phyloP scores from a whole-genome alignment of 1,284 basidiomycete species.

The Lignosus rhinocerotis region DNA sequence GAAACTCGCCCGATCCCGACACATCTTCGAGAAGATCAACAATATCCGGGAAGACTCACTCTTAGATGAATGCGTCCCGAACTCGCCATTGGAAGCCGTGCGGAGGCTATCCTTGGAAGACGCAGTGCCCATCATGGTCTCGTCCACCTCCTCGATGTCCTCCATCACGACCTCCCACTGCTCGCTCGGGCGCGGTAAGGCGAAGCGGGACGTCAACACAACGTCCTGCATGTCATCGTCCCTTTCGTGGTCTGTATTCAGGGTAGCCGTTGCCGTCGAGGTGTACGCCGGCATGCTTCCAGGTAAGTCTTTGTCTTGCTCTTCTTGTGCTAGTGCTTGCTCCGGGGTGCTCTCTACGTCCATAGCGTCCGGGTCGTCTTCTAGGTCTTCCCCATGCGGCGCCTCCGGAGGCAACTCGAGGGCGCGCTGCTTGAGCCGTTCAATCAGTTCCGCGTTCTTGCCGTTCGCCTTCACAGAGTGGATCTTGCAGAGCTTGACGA shows the following conservation, averaged over 20 bases:
- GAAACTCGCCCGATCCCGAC: not conserved
- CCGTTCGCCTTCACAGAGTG: conserved; percentile 75
- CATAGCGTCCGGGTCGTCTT: conserved; percentile 31
- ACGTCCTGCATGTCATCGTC: conserved; percentile 16
- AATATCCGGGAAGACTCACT: conserved; percentile 41
- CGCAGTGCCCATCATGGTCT: conserved; percentile 50
- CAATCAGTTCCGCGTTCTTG: conserved; percentile 72
- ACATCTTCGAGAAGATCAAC: not conserved
- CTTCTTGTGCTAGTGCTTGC: conserved; percentile 24
- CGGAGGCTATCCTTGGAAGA: conserved; percentile 44
- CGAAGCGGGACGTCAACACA: conserved; percentile 22
- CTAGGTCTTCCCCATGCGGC: conserved; percentile 48
- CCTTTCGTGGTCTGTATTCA: conserved; percentile 3
- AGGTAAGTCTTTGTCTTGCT: not conserved
- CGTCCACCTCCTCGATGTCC: conserved; percentile 63
- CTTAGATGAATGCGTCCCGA: conserved; percentile 66
- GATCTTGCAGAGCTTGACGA: conserved; percentile 78
- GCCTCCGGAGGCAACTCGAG: conserved; percentile 51
- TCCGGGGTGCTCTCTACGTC: conserved; percentile 18
- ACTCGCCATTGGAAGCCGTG: conserved; percentile 51
- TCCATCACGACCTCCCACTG: conserved; percentile 82
- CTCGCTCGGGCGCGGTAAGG: conserved; percentile 58
- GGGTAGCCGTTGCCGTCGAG: conserved; percentile 3
- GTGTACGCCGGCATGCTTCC: conserved; percentile 23
- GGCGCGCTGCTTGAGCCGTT: conserved; percentile 65